Evolutionary conservation across 257 asterid genomes (phyloP).

Genomic region (Oldenlandia corymbosa): DNA sequence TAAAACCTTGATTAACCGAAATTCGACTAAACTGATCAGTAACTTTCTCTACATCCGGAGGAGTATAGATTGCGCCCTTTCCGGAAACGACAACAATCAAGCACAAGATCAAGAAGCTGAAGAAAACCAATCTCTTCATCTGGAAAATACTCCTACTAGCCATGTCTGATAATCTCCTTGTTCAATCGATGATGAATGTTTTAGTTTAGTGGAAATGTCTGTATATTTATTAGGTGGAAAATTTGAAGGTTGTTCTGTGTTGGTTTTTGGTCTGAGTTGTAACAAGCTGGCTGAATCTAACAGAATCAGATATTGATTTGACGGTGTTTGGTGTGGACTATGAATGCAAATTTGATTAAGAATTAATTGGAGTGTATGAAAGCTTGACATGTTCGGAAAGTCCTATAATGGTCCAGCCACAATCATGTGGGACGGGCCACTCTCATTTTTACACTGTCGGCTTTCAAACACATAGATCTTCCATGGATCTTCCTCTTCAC

Average conservation of each 20-base stretch:
- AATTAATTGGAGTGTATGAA: too few relatives aligned
- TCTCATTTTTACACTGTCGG: too few relatives aligned
- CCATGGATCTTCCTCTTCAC: too few relatives aligned
- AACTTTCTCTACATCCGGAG: conserved; percentile 59
- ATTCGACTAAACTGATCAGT: conserved; percentile 39
- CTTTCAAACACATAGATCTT: too few relatives aligned
- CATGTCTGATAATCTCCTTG: too few relatives aligned
- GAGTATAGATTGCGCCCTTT: conserved; percentile 54
- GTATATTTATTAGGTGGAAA: too few relatives aligned
- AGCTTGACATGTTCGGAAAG: conserved; percentile 37
- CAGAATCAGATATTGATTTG: conserved; percentile 21
- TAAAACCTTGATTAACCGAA: conserved; percentile 39
- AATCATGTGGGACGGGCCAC: conserved; percentile 23
- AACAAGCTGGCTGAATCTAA: conserved; percentile 60
- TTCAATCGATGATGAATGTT: too few relatives aligned
- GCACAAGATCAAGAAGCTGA: conserved; percentile 22
- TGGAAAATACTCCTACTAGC: too few relatives aligned
- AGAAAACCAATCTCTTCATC: conserved; percentile 5
- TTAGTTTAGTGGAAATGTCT: too few relatives aligned
- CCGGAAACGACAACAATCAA: conserved; percentile 28
- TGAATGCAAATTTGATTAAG: too few relatives aligned
- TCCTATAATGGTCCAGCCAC: conserved; percentile 22
- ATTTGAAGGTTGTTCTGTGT: too few relatives aligned
- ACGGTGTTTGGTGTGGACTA: conserved; percentile 38
- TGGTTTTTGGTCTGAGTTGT: too few relatives aligned